A percentile compares a stretch with the other conserved stretches of the same genome.
These are phyloP conservation scores for Cucurbita moschata DNA, from an alignment of 306 rosid species.

Conservation along the genomic window DNA sequence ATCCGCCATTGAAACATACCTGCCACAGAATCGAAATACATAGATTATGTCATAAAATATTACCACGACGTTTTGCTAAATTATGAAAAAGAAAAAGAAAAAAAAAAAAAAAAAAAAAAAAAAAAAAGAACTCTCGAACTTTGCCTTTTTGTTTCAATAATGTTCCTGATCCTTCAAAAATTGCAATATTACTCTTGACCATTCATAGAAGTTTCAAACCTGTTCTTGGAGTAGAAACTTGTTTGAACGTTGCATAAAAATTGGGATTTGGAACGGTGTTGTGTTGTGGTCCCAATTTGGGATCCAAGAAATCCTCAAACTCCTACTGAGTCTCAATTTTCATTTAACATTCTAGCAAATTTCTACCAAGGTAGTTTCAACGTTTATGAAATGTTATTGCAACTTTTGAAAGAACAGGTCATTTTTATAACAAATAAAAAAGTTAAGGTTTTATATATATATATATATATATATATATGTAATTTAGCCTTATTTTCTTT, in stretches of 20 bases:
- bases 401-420: too few species aligned
- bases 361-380: too few species aligned
- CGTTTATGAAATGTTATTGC: neutral
- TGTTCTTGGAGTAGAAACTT: neutral
- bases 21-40: constrained; percentile 14
- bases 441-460: neutral
- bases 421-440: too few species aligned
- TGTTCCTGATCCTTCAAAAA: neutral
- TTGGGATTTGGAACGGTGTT: neutral
- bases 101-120: too few species aligned
- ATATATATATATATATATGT: too few species aligned
- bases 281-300: neutral
- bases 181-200: neutral
- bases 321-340: neutral
- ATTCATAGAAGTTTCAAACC: neutral
- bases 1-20: constrained; percentile 72
- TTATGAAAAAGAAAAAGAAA: too few species aligned
- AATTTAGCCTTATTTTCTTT: neutral
- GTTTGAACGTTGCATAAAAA: neutral
- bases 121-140: too few species aligned
- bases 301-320: too few species aligned
- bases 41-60: neutral
- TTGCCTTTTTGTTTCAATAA: too few species aligned
- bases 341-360: neutral
- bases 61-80: neutral